These are phyloP conservation scores for Geotrichum aggregatum DNA, from an alignment of 1,139 yeast genomes.

Conservation along the genomic window DNA sequence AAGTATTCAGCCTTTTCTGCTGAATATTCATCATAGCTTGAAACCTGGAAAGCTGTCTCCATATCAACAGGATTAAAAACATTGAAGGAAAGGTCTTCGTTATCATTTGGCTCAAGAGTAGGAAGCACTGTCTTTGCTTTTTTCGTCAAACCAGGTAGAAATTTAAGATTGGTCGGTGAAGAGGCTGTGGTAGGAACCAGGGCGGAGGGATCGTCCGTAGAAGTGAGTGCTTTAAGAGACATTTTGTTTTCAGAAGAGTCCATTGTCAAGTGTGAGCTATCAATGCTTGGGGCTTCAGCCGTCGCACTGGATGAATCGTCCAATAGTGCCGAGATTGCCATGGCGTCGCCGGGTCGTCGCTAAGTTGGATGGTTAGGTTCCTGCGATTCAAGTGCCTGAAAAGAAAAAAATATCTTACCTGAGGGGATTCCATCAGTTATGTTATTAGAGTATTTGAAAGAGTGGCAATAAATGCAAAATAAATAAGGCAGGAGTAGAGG, in stretches of 20 bases:
- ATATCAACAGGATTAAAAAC: slow-evolving; percentile 20
- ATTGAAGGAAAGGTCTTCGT: slow-evolving; percentile 22
- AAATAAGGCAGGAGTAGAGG: slow-evolving; percentile 1
- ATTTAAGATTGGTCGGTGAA: not conserved
- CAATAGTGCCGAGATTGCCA: slow-evolving; percentile 32
- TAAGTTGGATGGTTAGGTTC: slow-evolving; percentile 1
- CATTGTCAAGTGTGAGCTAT: not conserved
- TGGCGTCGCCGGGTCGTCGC: slow-evolving; percentile 28
- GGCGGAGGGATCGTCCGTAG: not conserved
- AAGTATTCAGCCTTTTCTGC: slow-evolving; percentile 30
- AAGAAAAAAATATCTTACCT: slow-evolving; percentile 9
- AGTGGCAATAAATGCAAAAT: slow-evolving; percentile 2
- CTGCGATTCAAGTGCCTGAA: not conserved
- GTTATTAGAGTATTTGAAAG: not conserved
- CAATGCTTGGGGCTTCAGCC: not conserved
- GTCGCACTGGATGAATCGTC: slow-evolving; percentile 8
- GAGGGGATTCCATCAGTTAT: slow-evolving; percentile 9
- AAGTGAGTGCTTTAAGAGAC: not conserved
- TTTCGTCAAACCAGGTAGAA: not conserved
- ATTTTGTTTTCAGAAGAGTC: not conserved
- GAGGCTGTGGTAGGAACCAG: not conserved
- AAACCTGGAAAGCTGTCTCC: slow-evolving; percentile 23
- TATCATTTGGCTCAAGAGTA: slow-evolving; percentile 12
- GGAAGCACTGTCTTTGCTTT: slow-evolving; percentile 1
- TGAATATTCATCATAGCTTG: slow-evolving; percentile 23